Evolutionary conservation across 2,329 filamentous ascomycete genomes (phyloP).

Genomic region (Cercospora zeae-maydis): DNA sequence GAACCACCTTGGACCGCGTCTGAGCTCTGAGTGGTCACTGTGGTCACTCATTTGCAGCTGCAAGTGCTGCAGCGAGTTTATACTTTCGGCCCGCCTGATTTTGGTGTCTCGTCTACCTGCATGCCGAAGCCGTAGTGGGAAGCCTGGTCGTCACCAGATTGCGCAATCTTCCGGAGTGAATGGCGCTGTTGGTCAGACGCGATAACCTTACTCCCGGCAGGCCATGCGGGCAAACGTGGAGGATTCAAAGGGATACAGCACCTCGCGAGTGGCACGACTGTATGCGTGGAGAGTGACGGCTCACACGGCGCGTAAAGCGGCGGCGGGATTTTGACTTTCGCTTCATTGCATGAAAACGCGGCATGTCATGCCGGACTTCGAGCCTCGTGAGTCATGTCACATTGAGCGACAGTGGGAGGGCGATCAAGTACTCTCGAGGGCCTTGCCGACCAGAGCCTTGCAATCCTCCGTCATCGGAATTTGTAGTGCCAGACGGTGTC

Average conservation of each 20-base stretch:
- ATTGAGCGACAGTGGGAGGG: not conserved
- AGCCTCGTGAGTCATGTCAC: conserved; percentile 3
- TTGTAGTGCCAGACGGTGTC: conserved; percentile 60
- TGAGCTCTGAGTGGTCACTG: conserved; percentile 4
- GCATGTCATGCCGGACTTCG: conserved; percentile 6
- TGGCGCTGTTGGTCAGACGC: not conserved
- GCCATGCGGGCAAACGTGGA: not conserved
- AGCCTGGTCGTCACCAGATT: conserved; percentile 2
- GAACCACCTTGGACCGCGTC: not conserved
- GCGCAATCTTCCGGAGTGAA: not conserved
- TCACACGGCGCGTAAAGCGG: not conserved
- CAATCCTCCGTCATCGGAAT: conserved; percentile 64
- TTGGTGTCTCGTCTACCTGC: conserved; percentile 8
- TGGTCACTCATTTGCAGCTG: conserved; percentile 2
- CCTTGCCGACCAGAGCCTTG: conserved; percentile 60
- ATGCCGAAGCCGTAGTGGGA: conserved; percentile 8
- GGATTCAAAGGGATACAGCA: not conserved
- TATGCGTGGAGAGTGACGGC: not conserved
- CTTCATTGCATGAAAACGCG: conserved; percentile 14
- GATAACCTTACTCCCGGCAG: not conserved
- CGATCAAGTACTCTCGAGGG: conserved; percentile 43
- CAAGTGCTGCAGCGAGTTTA: not conserved
- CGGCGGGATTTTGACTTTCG: conserved; percentile 11
- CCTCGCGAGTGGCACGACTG: not conserved
- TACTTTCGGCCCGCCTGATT: conserved; percentile 1